Evolutionary conservation across 352 stramenopile genomes (phyloP).

Genomic region (Halophytophthora polymorphica): DNA sequence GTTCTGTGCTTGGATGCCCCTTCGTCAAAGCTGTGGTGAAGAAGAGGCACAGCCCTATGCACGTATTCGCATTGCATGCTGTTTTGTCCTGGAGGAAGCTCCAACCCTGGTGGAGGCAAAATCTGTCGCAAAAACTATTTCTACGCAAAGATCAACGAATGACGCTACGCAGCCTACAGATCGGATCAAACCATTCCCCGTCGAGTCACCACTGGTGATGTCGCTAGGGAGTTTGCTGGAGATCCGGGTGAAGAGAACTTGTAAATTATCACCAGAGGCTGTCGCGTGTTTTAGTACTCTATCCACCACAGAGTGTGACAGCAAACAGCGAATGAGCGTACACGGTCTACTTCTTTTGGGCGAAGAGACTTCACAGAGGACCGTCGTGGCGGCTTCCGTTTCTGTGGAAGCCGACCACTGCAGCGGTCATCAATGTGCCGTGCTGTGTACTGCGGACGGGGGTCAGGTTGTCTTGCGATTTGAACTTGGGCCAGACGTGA

Average conservation of each 20-base stretch:
- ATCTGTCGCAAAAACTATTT: too few relatives aligned
- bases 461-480: slow-evolving; percentile 8
- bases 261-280: slow-evolving; percentile 2
- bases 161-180: too few relatives aligned
- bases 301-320: neutral
- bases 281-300: slow-evolving; percentile 4
- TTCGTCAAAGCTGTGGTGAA: neutral
- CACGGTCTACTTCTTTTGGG: slow-evolving; percentile 7
- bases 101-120: too few relatives aligned
- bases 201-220: neutral
- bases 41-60: neutral
- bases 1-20: neutral
- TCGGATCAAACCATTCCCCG: neutral
- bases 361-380: slow-evolving; percentile 7
- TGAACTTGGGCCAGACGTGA: slow-evolving; percentile 21
- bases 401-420: slow-evolving; percentile 12
- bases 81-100: neutral
- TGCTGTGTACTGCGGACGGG: slow-evolving; percentile 4
- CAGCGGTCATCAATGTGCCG: slow-evolving; percentile 7
- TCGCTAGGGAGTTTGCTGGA: slow-evolving; percentile 20
- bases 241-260: slow-evolving; percentile 12
- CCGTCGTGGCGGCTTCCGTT: slow-evolving; percentile 1
- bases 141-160: too few relatives aligned
- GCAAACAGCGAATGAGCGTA: neutral
- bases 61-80: neutral